Conservation (phyloP, 2,329 filamentous ascomycete genomes). For the Aspergillus chevalieri region DNA sequence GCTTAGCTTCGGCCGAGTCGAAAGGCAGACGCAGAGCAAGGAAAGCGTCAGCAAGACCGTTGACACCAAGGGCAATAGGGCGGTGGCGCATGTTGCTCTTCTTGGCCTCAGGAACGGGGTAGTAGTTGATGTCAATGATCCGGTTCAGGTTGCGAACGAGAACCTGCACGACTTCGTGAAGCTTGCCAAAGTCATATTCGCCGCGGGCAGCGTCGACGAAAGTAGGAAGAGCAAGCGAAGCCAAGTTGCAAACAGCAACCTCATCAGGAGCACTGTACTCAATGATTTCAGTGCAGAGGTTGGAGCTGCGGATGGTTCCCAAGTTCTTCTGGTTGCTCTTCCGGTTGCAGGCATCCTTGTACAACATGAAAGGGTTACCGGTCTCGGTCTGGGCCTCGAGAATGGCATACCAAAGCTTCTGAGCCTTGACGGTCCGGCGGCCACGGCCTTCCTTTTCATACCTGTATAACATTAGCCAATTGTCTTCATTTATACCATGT, state of each 20-base stretch:
- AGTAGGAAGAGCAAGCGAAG: conserved; percentile 83
- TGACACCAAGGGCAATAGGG: conserved; percentile 92
- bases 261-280: conserved; percentile 97
- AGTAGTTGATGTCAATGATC: conserved; percentile 98
- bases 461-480: conserved; percentile 33
- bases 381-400: conserved; percentile 98
- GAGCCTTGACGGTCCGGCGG: conserved; percentile 85
- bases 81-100: conserved; percentile 98
- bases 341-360: conserved; percentile 96
- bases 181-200: conserved; percentile 90
- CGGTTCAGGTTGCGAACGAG: conserved; percentile 94
- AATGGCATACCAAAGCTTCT: conserved; percentile 99
- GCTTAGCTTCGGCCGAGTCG: conserved; percentile 86
- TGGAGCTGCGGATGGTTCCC: conserved; percentile 95
- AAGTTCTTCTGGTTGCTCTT: conserved; percentile 99
- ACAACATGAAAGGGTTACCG: conserved; percentile 98
- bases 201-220: conserved; percentile 82
- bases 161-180: conserved; percentile 89
- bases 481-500: background rate
- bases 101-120: conserved; percentile 87
- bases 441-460: conserved; percentile 87
- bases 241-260: conserved; percentile 97
- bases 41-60: conserved; percentile 97
- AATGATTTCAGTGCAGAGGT: conserved; percentile 96
- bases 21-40: conserved; percentile 93